Base-by-base conservation (phyloP, 106 monocot species). In the Dendrobium officinale region DNA sequence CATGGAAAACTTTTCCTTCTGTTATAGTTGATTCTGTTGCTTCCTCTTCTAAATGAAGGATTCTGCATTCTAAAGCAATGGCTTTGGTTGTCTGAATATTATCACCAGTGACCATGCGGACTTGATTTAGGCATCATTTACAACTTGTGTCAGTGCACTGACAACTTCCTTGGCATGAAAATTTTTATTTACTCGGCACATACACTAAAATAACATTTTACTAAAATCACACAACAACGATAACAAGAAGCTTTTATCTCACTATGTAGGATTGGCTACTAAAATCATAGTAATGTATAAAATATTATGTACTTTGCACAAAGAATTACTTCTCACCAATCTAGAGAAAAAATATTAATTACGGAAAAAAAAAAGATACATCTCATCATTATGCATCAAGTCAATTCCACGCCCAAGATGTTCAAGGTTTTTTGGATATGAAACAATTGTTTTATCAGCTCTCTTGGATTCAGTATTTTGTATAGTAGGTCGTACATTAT, bases 1-100 rank as follows among this genome's bases (percentile, higher is more conserved):
- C 91, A 40, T 94, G 94, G 72, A 98, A 98, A 55, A 80, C 73
- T 87, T 75, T 92, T 20, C 97, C 97, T 81, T 98, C 97, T 73
- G 94, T 98, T 78, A 98, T 10, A 51, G 79, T 83, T 47, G 89
- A 85, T 73, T 94, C 91, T 74, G 79, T 68, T 19, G 81, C 75
- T 77, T 81, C 37, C 42, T 9, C 84, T 67, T 80, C 56, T 66
- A 92, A 85, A 59, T 89, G 91, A 72, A 98, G 86, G 82, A 98
- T 94, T 20, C 97, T 94, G 84, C 97, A 79, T 19, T 79, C 83
- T 59, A 84, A 45, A 49, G 73, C 83, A 42, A 84, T 79, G 72
- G 83, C 78, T 79, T 74, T 83, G 42, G 83, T 78, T 43, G 83
- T 83, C 54, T 83, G 72, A 79, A 83, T 55, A 59, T 83, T 83